Evolutionary conservation across 73 alveolate species (phyloP).

Genomic region (Breviolum minutum): DNA sequence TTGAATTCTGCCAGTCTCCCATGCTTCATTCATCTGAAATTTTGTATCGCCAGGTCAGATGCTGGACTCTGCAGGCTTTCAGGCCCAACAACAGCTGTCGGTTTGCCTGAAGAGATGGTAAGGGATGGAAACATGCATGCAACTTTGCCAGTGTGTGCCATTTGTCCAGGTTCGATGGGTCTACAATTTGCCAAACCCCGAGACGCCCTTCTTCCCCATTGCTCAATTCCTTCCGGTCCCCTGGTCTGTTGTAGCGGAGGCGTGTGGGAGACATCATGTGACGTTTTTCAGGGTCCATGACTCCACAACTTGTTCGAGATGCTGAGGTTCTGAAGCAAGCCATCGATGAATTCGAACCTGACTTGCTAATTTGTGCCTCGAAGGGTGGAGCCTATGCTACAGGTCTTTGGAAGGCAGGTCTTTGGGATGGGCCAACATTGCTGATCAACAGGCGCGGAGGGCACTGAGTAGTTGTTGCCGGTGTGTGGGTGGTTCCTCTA

Average conservation of each 20-base stretch:
- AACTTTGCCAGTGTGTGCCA: neutral
- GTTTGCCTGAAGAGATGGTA: neutral
- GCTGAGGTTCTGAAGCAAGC: constrained; percentile 67
- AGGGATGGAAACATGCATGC: neutral
- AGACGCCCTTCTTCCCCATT: constrained; percentile 84
- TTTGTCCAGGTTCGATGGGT: constrained; percentile 58
- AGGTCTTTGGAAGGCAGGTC: constrained; percentile 61
- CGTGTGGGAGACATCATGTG: neutral
- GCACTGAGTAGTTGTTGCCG: neutral
- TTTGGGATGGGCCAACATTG: constrained; percentile 72
- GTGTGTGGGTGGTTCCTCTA: too few relatives aligned
- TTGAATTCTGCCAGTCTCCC: neutral
- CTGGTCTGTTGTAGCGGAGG: neutral
- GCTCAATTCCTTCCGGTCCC: constrained; percentile 32
- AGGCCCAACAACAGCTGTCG: neutral
- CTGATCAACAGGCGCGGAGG: constrained; percentile 77
- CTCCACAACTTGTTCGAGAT: neutral
- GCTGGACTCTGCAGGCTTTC: constrained; percentile 82
- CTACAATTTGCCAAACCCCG: constrained; percentile 80
- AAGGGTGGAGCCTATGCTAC: constrained; percentile 81
- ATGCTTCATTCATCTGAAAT: too few relatives aligned
- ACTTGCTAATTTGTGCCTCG: constrained; percentile 79
- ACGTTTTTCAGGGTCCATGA: neutral
- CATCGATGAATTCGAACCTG: constrained; percentile 82
- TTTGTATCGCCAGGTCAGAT: neutral